A percentile compares a stretch with the other conserved stretches of the same genome.
Conservation (phyloP, 371 early-diverging fungal genomes). For the Mortierella sp. region DNA sequence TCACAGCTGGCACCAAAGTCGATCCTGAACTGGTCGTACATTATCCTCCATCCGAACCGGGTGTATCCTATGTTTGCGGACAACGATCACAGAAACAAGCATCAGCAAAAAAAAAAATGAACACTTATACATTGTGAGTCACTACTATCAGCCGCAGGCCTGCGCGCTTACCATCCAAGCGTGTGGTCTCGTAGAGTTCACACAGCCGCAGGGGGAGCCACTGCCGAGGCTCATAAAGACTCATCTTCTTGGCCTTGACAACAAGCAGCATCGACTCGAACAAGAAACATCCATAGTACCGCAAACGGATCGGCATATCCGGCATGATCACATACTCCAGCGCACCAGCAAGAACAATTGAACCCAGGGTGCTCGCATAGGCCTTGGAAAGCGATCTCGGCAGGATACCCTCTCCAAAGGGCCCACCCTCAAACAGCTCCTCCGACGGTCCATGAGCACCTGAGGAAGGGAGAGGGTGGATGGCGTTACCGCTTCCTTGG, state of each 20-base stretch:
- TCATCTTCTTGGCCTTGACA: conserved; percentile 67
- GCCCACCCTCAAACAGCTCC: conserved; percentile 17
- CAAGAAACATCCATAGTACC: conserved; percentile 66
- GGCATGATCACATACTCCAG: conserved; percentile 43
- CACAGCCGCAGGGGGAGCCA: conserved; percentile 70
- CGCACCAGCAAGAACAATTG: conserved; percentile 43
- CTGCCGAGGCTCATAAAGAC: conserved; percentile 67
- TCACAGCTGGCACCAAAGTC: conserved; percentile 41
- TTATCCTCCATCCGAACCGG: conserved; percentile 42
- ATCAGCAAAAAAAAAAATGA: neutral
- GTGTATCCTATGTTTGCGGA: conserved; percentile 33
- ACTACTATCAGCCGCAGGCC: neutral
- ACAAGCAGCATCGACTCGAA: conserved; percentile 67
- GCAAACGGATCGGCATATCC: conserved; percentile 40
- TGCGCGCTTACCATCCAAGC: conserved; percentile 50
- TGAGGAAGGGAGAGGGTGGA: neutral
- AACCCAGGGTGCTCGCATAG: conserved; percentile 33
- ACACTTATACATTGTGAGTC: too few species aligned
- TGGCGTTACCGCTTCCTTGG: neutral
- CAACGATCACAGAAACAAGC: too few species aligned
- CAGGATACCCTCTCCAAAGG: conserved; percentile 17
- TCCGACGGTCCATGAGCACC: neutral
- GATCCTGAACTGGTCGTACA: conserved; percentile 46
- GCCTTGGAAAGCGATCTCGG: conserved; percentile 27
- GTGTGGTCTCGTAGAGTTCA: conserved; percentile 49